These are phyloP conservation scores for Edaphochlamys debaryana DNA, from an alignment of 139 green algal genomes.

Conservation along the genomic window DNA sequence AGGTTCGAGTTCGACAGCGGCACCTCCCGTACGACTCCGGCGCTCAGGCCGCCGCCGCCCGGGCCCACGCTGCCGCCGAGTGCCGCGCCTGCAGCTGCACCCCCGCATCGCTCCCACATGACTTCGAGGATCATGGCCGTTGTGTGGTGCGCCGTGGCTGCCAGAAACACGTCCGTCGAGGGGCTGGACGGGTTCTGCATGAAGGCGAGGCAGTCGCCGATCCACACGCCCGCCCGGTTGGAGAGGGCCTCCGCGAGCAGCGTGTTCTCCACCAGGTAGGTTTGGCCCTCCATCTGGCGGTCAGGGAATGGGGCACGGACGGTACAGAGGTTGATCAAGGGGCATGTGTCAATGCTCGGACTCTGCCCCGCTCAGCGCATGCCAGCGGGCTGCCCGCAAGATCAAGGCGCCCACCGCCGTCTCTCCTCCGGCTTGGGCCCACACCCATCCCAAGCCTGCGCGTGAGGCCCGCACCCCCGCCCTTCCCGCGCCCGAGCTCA, in stretches of 20 bases:
- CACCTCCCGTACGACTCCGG: too few species aligned
- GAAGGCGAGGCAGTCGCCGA: conserved; percentile 36
- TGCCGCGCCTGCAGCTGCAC: not conserved
- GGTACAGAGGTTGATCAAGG: too few species aligned
- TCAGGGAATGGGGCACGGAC: too few species aligned
- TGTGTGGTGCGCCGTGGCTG: conserved; percentile 24
- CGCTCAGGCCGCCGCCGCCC: not conserved
- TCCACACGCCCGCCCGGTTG: conserved; percentile 33
- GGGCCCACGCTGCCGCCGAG: not conserved
- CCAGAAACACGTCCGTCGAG: conserved; percentile 31
- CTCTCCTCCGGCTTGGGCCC: not conserved
- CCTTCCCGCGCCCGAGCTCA: too few species aligned
- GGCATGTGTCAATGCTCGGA: too few species aligned
- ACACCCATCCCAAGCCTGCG: too few species aligned
- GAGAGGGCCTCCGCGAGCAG: conserved; percentile 26
- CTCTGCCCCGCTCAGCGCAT: too few species aligned
- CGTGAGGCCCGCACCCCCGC: too few species aligned
- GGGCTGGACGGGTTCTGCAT: conserved; percentile 37
- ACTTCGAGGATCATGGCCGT: conserved; percentile 24
- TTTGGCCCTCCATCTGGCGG: conserved; percentile 20
- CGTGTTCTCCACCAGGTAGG: conserved; percentile 22
- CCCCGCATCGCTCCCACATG: not conserved
- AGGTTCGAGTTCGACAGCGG: too few species aligned
- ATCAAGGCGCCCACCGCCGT: not conserved
- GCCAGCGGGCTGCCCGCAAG: too few species aligned